Evolutionary conservation across 2,329 filamentous ascomycete species (phyloP), one percentile per base, ranked within the genome.

Genomic region (Bertia moriformis): DNA sequence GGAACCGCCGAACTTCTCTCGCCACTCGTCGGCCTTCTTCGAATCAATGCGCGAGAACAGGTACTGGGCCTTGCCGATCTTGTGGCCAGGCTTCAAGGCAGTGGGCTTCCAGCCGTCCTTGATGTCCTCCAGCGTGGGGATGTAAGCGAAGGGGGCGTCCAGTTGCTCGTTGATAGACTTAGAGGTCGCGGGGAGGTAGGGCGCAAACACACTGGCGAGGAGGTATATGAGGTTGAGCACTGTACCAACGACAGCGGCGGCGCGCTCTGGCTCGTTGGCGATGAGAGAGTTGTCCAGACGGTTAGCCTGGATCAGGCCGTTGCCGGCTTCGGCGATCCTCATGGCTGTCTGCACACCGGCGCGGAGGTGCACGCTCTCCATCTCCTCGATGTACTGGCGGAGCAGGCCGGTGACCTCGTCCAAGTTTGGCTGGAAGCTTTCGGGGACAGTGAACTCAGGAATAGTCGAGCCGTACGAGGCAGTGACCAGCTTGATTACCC

Each of bases 181-280:
- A 3, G 82, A 69, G 5, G 82, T 88, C n/a, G 71, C 70, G 30
- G 86, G 87, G 68, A 95, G 84, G 61, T 89, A 95, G 0, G 88
- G 88, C 39, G 77, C 74, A 41, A 88, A 72, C 33, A 94, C 63
- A 40, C 75, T 78, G 17, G 87, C 83, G 37, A 93, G 69, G 20
- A 95, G 76, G 52, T 89, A 77, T 40, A 89, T 77, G 46, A 88
- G 73, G 61, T 93, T 93, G 43, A 93, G 66, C 1, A 81, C 84
- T n/a, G 87, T 66, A 40, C 84, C 82, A 40, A 93, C 71, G 30
- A 63, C 57, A 10, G 55, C 54, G 30, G 58, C 51, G 13, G 56
- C 58, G 40, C 58, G 49, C 30, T 52, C 53, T 4, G 61, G 58
- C 38, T 54, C 46, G 18, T 53, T 51, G 3, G 50, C 48, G 14